These are phyloP conservation scores for Coemansia erecta DNA, from an alignment of 192 early-diverging fungal genomes.

Conservation along the genomic window DNA sequence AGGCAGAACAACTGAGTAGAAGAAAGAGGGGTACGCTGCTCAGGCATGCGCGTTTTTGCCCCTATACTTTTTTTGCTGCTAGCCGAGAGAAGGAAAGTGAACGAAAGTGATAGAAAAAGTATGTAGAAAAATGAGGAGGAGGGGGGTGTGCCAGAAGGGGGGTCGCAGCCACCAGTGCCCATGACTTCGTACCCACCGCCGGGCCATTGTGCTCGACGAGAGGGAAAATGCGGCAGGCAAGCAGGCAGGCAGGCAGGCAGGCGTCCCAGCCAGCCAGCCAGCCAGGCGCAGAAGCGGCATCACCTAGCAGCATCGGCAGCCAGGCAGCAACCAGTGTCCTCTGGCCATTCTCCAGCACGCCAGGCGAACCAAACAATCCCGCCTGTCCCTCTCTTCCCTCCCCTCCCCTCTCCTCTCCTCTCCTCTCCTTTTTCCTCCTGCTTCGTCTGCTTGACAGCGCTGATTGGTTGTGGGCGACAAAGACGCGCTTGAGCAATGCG, in stretches of 20 bases:
- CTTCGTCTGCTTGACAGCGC: not conserved
- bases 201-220: not conserved
- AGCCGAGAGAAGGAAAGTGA: not conserved
- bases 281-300: constrained; percentile 7
- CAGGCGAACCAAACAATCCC: no score
- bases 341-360: constrained; percentile 6
- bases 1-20: no score
- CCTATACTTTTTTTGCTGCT: no score
- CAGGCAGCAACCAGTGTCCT: constrained; percentile 6
- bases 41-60: no score
- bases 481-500: constrained; percentile 6
- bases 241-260: no score
- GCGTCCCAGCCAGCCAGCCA: constrained; percentile 6
- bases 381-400: not conserved
- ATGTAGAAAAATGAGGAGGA: not conserved
- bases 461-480: not conserved
- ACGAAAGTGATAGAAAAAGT: not conserved
- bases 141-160: not conserved
- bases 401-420: constrained; percentile 3
- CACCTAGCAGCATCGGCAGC: constrained; percentile 4
- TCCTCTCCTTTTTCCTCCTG: not conserved
- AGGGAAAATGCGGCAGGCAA: no score
- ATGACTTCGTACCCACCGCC: not conserved
- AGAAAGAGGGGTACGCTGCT: no score
- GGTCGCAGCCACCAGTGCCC: constrained; percentile 1